Evolutionary conservation across 2,329 filamentous ascomycete species (phyloP), one percentile per base, ranked within the genome.

Genomic region (Scedosporium aurantiacum): DNA sequence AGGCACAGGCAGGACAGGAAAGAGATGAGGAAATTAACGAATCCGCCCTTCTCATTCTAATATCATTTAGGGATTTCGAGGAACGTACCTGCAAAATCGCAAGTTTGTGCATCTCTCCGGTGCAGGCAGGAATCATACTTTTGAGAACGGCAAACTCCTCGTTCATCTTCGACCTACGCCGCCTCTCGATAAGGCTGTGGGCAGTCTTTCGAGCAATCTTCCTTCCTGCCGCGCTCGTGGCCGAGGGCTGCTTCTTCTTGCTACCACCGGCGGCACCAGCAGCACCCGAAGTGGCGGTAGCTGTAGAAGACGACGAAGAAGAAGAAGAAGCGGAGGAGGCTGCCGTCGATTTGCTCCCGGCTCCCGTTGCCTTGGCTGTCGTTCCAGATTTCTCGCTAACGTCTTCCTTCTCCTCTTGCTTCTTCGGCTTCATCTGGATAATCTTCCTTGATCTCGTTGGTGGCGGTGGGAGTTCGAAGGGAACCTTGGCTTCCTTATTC

Each of bases 21-120:
- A 41, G 28, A 32, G 28, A 10, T 37, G 14, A 3, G 10, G 32
- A 10, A 10, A 37, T 37, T 14, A 8, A 37, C 32, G 32, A 8
- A 37, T 37, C 32, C 32, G 3, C 32, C 32, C 32, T 37, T 37
- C 8, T 37, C 10, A 12, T 37, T 37, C 8, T 37, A 10, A 37
- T 14, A 37, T 37, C 4, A 37, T 57, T 47, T 18, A 27, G 4
- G 37, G 60, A 60, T 55, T 47, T 55, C 52, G 32, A 45, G 8
- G 5, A 27, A 73, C 81, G 65, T 72, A 95, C 92, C 84, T 97
- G 91, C 58, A 97, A 76, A 67, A 97, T 97, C 16, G 92, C 91
- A 62, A 97, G 78, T 75, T 99, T 99, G 74, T 97, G 94, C 94
- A 97, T 97, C 70, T 97, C 93, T 5, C 91, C 92, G n/a, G 83